Base-by-base conservation (phyloP, 176 grass and related monocot genomes). In the Lolium perenne region DNA sequence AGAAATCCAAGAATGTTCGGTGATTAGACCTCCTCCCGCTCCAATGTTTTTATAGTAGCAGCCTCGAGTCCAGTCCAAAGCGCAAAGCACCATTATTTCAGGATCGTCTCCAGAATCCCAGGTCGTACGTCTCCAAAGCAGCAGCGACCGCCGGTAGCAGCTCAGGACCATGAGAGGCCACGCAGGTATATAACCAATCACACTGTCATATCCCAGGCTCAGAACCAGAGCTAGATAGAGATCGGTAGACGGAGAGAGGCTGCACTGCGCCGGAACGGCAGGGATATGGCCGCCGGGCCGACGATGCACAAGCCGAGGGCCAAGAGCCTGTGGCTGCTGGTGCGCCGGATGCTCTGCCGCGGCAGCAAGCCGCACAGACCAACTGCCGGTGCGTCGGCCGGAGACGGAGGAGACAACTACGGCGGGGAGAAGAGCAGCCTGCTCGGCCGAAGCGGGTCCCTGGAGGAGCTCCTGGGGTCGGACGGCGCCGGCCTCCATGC, bases 381-480 rank as follows among this genome's bases (percentile, higher is more conserved):
- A 2, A 12, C 53, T 7, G 11, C 74, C 29, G 45, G 46, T 0
- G 51, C 23, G 0, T 67, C 4, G 11, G 1, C 2, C 11, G 68
- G 6, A 29, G 69, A 69, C 0, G 10, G 26, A 0, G 53, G 60
- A n/a, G 84, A 82, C 75, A 60, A 76, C 75, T 60, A 76, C 1
- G 43, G 79, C 1, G 74, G 60, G 50, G 87, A 89, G 90, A 87
- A 86, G 85, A 86, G 75, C 35, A 65, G 86, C 13, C 84, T 92
- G 12, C 67, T 95, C 16, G 51, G 57, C 47, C 64, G 83, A 40
- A 88, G 85, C 46, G 74, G 74, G 82, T 84, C 85, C 0, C 13
- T 95, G 38, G 83, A 90, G 84, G 74, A 88, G 59, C 78, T 95
- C 20, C 73, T 95, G 13, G 74, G 66, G n/a, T 81, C 74, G 6